Conservation (phyloP, 768 basidiomycete genomes). For the Royoungia palumana region DNA sequence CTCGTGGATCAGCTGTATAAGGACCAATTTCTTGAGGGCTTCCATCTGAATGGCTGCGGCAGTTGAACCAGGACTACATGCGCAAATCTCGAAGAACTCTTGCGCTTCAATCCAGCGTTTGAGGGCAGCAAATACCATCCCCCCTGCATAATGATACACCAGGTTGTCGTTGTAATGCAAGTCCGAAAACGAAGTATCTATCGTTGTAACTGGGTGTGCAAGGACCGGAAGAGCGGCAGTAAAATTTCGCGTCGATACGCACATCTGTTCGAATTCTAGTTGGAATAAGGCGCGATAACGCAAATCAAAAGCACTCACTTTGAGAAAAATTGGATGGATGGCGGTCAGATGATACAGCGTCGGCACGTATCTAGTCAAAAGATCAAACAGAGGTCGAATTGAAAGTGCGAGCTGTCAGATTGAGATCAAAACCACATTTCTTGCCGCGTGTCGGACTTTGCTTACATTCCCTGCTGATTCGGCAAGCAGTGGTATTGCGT, state of each 20-base stretch:
- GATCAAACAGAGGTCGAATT: slow-evolving; percentile 53
- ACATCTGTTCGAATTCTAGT: slow-evolving; percentile 41
- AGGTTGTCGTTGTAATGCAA: slow-evolving; percentile 77
- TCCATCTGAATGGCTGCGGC: slow-evolving; percentile 77
- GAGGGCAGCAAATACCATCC: slow-evolving; percentile 59
- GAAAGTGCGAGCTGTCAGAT: slow-evolving; percentile 40
- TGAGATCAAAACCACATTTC: slow-evolving; percentile 15
- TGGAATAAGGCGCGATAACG: neutral
- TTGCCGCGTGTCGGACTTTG: neutral
- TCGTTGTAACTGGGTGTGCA: slow-evolving; percentile 56
- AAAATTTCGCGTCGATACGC: slow-evolving; percentile 53
- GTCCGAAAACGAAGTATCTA: slow-evolving; percentile 60
- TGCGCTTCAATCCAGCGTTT: slow-evolving; percentile 67
- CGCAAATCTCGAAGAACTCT: slow-evolving; percentile 78
- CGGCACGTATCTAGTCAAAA: slow-evolving; percentile 62
- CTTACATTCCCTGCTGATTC: slow-evolving; percentile 50
- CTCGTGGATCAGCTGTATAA: slow-evolving; percentile 74
- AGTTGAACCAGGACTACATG: slow-evolving; percentile 54
- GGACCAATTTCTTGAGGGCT: slow-evolving; percentile 77
- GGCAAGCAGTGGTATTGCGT: slow-evolving; percentile 54
- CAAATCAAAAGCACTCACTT: slow-evolving; percentile 38
- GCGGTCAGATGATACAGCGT: slow-evolving; percentile 59
- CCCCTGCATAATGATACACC: slow-evolving; percentile 81
- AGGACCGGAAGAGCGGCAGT: slow-evolving; percentile 60
- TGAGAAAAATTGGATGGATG: slow-evolving; percentile 66